Conservation (phyloP, 129 eudicot genomes). For the Flaveria trinervia region DNA sequence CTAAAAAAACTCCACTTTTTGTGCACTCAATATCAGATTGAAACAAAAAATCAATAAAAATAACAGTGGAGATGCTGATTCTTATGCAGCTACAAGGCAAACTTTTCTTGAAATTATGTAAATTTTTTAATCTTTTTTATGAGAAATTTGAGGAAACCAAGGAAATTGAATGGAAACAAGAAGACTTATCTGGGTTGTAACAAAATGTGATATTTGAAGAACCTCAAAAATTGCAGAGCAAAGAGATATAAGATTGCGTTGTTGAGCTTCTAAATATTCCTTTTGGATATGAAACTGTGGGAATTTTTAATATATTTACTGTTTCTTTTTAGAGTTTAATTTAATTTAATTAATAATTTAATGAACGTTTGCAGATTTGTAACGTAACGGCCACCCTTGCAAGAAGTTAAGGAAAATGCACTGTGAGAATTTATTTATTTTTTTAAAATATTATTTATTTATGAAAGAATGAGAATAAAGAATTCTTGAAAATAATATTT, state of each 20-base stretch:
- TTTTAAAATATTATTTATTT: not conserved
- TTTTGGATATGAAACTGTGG: constrained; percentile 30
- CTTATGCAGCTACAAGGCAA: constrained; percentile 24
- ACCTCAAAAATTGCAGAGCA: constrained; percentile 1
- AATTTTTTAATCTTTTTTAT: not conserved
- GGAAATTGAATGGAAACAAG: constrained; percentile 21
- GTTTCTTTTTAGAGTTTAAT: constrained; percentile 20
- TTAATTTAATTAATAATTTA: constrained; percentile 8
- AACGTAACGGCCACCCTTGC: constrained; percentile 41
- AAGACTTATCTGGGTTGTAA: constrained; percentile 36
- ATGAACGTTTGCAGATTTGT: constrained; percentile 26
- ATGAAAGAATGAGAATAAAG: constrained; percentile 6
- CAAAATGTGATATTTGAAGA: constrained; percentile 32
- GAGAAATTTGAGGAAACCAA: constrained; percentile 8
- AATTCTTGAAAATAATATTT: constrained; percentile 22
- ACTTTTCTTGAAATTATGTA: constrained; percentile 9
- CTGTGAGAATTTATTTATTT: constrained; percentile 8
- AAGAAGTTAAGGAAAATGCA: constrained; percentile 1
- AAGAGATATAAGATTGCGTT: constrained; percentile 19
- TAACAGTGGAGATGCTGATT: constrained; percentile 12
- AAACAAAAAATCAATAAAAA: not conserved
- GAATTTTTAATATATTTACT: constrained; percentile 10
- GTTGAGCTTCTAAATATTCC: constrained; percentile 34
- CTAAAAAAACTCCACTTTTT: constrained; percentile 25
- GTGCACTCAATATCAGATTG: constrained; percentile 24